A percentile compares a stretch with the other conserved stretches of the same genome.
These are phyloP conservation scores for Medicago truncatula DNA, from an alignment of 306 rosid genomes.

Conservation along the genomic window MtrunA17r5.0-ANR NC_053045.1:64675001-64675500, in stretches of 20 bases:
- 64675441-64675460: slow-evolving; percentile 69
- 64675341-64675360: background rate
- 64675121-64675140: background rate
- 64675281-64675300: background rate
- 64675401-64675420: background rate
- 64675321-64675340: background rate
- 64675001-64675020: too few species aligned
- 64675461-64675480: slow-evolving; percentile 91
- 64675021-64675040: too few species aligned
- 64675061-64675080: background rate
- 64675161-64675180: slow-evolving; percentile 9
- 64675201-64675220: slow-evolving; percentile 6
- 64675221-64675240: background rate
- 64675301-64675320: background rate
- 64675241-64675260: background rate
- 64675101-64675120: background rate
- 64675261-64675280: background rate
- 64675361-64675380: background rate
- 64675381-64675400: background rate
- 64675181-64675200: background rate
- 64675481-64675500: slow-evolving; percentile 81
- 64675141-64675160: background rate
- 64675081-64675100: background rate
- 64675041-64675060: background rate
- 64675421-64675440: slow-evolving; percentile 19